phyloP scores from a whole-genome alignment of 1,139 yeast species.

The Geotrichum aggregatum region DNA sequence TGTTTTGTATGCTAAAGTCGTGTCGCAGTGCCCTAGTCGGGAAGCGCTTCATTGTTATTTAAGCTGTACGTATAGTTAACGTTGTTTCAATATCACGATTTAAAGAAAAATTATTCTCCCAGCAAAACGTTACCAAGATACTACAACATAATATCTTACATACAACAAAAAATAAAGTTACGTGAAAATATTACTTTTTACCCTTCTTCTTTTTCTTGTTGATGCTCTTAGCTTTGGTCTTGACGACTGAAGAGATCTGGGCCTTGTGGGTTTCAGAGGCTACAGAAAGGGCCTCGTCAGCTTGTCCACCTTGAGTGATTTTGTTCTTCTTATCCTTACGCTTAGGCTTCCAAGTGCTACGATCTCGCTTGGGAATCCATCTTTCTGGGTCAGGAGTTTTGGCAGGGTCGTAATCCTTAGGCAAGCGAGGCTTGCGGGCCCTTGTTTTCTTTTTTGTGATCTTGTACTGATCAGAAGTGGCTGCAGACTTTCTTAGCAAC shows the following conservation, averaged over 20 bases:
- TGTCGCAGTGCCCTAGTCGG: not conserved
- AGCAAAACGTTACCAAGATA: no score
- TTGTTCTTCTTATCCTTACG: constrained; percentile 46
- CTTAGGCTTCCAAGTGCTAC: constrained; percentile 78
- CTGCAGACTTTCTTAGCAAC: constrained; percentile 31
- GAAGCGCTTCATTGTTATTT: not conserved
- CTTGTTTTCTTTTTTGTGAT: constrained; percentile 36
- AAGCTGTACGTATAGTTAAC: no score
- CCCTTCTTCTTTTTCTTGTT: constrained; percentile 52
- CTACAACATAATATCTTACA: no score
- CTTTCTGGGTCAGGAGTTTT: constrained; percentile 61
- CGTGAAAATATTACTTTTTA: constrained; percentile 27
- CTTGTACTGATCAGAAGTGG: constrained; percentile 23
- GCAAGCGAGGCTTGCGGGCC: constrained; percentile 38
- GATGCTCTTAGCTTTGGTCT: constrained; percentile 39
- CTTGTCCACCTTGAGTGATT: constrained; percentile 67
- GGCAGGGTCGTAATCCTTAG: constrained; percentile 43
- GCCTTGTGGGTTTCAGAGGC: constrained; percentile 40
- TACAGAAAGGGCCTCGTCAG: constrained; percentile 46
- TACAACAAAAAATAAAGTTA: not conserved
- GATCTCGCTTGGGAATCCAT: constrained; percentile 85
- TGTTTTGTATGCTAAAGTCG: not conserved
- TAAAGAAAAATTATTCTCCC: no score
- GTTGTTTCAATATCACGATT: no score
- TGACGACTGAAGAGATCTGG: constrained; percentile 26